Percentiles rank a stretch among this genome's conserved stretches.
These are phyloP conservation scores for Phytophthora citrophthora DNA, from an alignment of 352 stramenopile species.

Conservation along the genomic window DNA sequence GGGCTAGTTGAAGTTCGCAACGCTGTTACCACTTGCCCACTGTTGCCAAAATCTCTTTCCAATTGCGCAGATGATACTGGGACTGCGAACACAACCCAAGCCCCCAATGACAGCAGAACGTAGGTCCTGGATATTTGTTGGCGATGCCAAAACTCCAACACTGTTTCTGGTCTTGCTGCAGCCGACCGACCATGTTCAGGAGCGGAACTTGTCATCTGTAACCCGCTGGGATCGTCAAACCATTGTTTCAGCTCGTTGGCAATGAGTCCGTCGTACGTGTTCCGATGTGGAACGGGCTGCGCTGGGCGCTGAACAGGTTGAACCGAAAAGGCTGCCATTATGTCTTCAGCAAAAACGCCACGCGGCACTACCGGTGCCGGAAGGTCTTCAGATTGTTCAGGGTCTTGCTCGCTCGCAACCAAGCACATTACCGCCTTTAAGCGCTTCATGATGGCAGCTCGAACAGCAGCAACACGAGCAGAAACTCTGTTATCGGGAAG, in stretches of 20 bases:
- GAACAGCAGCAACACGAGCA: not conserved
- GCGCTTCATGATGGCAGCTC: not conserved
- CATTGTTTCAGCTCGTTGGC: not conserved
- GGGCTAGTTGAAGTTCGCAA: not conserved
- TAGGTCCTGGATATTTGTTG: not conserved
- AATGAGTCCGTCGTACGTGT: not conserved
- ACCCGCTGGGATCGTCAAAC: not conserved
- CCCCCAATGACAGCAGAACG: not conserved
- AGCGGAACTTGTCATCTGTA: not conserved
- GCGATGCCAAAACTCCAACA: not conserved
- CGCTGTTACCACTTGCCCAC: conserved; percentile 1
- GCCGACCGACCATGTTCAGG: too few species aligned
- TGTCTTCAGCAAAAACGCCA: not conserved
- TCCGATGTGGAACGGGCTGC: not conserved
- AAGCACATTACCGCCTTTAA: not conserved
- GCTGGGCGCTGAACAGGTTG: not conserved
- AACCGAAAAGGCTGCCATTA: not conserved
- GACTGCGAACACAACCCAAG: not conserved
- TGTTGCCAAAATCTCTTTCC: conserved; percentile 5
- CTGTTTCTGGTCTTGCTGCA: not conserved
- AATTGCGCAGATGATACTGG: conserved; percentile 1
- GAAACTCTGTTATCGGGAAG: not conserved
- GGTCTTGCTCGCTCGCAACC: not conserved
- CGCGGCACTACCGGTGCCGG: not conserved
- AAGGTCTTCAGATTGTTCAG: not conserved